These are phyloP conservation scores for Trichoderma parareesei DNA, from an alignment of 495 filamentous ascomycete genomes.

Conservation along the genomic window DNA sequence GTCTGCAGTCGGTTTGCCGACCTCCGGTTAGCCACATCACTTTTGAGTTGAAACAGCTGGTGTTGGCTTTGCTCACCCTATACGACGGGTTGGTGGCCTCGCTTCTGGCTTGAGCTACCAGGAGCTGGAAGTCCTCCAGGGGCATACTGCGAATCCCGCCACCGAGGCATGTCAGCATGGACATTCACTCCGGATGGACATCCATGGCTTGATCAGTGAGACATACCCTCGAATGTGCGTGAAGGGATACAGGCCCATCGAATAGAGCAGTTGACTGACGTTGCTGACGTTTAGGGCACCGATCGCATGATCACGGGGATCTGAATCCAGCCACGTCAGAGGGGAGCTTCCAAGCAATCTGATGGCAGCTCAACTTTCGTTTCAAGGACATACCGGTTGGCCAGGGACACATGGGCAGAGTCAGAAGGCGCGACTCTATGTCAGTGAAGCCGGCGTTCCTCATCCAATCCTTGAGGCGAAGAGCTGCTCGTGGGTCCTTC, in stretches of 20 bases:
- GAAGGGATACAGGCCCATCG: slow-evolving; percentile 56
- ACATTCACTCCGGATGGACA: not conserved
- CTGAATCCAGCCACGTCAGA: slow-evolving; percentile 30
- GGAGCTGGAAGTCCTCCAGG: slow-evolving; percentile 50
- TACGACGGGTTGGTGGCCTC: slow-evolving; percentile 58
- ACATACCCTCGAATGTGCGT: slow-evolving; percentile 34
- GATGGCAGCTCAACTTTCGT: not conserved
- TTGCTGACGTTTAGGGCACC: slow-evolving; percentile 55
- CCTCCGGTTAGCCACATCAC: slow-evolving; percentile 4
- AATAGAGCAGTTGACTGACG: slow-evolving; percentile 50
- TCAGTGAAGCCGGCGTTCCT: slow-evolving; percentile 63
- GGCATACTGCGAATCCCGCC: slow-evolving; percentile 42
- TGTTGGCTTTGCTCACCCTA: slow-evolving; percentile 39
- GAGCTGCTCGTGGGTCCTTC: slow-evolving; percentile 64
- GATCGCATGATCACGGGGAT: slow-evolving; percentile 52
- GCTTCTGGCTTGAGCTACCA: slow-evolving; percentile 56
- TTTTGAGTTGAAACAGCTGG: slow-evolving; percentile 13
- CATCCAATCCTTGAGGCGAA: slow-evolving; percentile 55
- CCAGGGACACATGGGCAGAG: slow-evolving; percentile 68
- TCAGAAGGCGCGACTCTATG: slow-evolving; percentile 60
- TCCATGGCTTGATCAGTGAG: slow-evolving; percentile 13
- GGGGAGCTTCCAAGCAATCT: not conserved
- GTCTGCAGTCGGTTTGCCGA: slow-evolving; percentile 30
- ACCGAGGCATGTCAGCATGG: not conserved
- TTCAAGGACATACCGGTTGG: slow-evolving; percentile 47